phyloP scores from a whole-genome alignment of 2,329 filamentous ascomycete species.

The Lachnellula hyalina region DNA sequence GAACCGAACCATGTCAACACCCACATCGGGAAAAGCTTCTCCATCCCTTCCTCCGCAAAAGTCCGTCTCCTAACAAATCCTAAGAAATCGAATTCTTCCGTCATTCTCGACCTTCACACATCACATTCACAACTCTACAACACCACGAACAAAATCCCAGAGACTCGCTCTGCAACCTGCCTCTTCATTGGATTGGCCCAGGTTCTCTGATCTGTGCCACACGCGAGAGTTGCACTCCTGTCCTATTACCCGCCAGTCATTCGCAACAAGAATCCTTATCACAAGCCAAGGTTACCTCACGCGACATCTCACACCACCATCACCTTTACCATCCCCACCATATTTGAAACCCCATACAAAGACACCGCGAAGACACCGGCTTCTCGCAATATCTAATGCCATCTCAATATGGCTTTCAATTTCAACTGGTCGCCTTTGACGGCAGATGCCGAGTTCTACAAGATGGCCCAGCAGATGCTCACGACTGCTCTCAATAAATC shows the following conservation, averaged over 20 bases:
- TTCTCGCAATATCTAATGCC: conserved; percentile 22
- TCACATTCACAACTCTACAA: neutral
- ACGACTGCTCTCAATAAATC: conserved; percentile 96
- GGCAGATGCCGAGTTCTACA: conserved; percentile 87
- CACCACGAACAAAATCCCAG: neutral
- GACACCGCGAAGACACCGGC: neutral
- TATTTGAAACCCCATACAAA: neutral
- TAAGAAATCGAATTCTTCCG: neutral
- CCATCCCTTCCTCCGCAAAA: no score
- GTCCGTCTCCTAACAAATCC: neutral
- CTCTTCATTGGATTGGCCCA: conserved; percentile 26
- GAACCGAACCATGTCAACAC: neutral
- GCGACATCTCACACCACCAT: conserved; percentile 11
- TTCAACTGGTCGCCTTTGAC: conserved; percentile 99
- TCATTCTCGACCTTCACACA: conserved; percentile 1
- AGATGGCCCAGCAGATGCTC: conserved; percentile 86
- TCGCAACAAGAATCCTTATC: conserved; percentile 14
- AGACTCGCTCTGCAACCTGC: conserved; percentile 6
- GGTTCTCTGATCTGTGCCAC: conserved; percentile 1
- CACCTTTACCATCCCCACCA: conserved; percentile 3
- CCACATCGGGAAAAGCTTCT: neutral
- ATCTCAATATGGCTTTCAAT: conserved; percentile 84
- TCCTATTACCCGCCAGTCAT: conserved; percentile 1
- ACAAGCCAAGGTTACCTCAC: conserved; percentile 16
- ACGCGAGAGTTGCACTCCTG: neutral